phyloP scores from a whole-genome alignment of 768 basidiomycete genomes.

The Pisolithus albus region DNA sequence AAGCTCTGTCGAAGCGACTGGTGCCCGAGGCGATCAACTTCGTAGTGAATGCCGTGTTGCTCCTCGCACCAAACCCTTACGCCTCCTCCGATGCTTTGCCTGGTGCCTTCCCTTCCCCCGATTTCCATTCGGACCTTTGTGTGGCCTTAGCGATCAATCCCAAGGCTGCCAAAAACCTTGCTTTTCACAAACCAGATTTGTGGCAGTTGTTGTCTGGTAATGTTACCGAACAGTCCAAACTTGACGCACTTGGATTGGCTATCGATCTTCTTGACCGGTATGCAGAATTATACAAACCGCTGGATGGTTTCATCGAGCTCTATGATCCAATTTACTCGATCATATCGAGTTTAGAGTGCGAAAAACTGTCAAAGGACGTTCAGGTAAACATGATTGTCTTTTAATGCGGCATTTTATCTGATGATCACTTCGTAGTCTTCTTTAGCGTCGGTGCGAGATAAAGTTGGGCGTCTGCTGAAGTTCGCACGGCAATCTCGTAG shows the following conservation, averaged over 20 bases:
- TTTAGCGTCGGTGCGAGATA: constrained; percentile 40
- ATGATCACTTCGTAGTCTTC: constrained; percentile 36
- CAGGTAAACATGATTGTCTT: constrained; percentile 40
- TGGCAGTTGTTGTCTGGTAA: constrained; percentile 31
- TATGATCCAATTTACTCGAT: constrained; percentile 61
- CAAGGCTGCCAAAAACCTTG: constrained; percentile 36
- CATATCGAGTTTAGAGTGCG: constrained; percentile 45
- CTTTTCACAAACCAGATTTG: constrained; percentile 42
- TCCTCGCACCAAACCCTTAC: constrained; percentile 64
- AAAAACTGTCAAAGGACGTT: constrained; percentile 42
- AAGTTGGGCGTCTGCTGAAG: constrained; percentile 56
- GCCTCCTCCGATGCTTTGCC: constrained; percentile 44
- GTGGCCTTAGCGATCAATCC: constrained; percentile 31
- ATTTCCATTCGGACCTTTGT: constrained; percentile 51
- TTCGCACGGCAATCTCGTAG: constrained; percentile 66
- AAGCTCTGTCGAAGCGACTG: constrained; percentile 74
- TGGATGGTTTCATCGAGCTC: constrained; percentile 82
- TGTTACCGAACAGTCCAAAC: constrained; percentile 57
- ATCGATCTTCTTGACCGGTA: constrained; percentile 60
- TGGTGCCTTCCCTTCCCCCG: constrained; percentile 65
- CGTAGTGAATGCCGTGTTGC: constrained; percentile 58
- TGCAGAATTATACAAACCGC: constrained; percentile 68
- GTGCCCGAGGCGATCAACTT: constrained; percentile 90
- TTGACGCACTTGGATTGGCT: constrained; percentile 58
- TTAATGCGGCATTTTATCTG: constrained; percentile 3